Evolutionary conservation across 805 yeast genomes (phyloP), one percentile per base, ranked within the genome.

Genomic region (Wickerhamiella parazyma): DNA sequence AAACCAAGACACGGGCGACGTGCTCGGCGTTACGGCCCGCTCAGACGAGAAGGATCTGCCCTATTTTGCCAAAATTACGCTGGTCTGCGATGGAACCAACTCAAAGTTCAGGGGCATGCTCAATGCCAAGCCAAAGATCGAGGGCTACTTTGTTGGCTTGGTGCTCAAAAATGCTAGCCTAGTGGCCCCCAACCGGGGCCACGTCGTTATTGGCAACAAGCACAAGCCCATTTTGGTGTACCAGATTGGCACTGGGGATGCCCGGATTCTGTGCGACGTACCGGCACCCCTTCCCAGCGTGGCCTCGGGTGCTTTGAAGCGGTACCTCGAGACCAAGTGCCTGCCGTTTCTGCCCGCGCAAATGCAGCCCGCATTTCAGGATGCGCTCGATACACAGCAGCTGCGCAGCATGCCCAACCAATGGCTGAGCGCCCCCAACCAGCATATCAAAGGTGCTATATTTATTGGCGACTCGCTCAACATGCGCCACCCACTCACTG

Each of bases 401-500:
- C 74, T 80, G 60, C 75, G 81, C 48, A 72, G 84, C 37, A 89
- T 89, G 96, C 97, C 98, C 40, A 87, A 86, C 63, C 94, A 91
- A 53, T 91, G 73, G 62, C 67, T 91, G 41, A 73, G 93, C 19
- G 96, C 96, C 1, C 69, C 73, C 45, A 68, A 69, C 41, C 47
- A 53, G 22, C 87, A 85, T 57, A 69, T 74, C 35, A 78, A 76
- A 9, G 98, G 98, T 10, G 65, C 85, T 38, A 68, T 91, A 29
- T 70, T 89, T 51, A 58, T 91, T 28, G 98, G 98, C 39, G 98
- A 91, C 60, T 83, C 98, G 1, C 69, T 87, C 53, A 91, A 91
- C 61, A 91, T 91, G 96, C 73, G 98, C 60, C 98, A 91, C 60
- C 98, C 98, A 21, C 72, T 91, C 48, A 91, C 97, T 1, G 98